phyloP scores from a whole-genome alignment of 192 early-diverging fungal genomes.

The Coemansia guatemalensis region DNA sequence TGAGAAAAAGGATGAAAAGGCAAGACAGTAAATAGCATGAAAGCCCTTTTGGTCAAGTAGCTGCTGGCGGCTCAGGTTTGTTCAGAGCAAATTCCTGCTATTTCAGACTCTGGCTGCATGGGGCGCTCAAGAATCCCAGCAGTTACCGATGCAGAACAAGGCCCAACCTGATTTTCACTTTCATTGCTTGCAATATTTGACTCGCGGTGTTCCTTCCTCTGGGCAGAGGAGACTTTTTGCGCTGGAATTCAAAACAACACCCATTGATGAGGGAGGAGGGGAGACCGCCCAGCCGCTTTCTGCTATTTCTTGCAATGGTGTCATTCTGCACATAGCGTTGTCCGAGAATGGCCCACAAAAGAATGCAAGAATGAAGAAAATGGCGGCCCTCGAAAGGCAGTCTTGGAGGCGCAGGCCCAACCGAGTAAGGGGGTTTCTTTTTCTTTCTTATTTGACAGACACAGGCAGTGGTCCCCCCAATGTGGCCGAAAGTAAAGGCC shows the following conservation, averaged over 20 bases:
- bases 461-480: neutral
- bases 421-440: neutral
- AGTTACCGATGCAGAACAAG: neutral
- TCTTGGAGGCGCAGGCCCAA: neutral
- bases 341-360: neutral
- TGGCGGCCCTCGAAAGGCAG: neutral
- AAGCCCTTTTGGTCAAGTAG: neutral
- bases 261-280: neutral
- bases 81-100: slow-evolving; percentile 8
- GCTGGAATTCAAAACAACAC: neutral
- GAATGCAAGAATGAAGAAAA: neutral
- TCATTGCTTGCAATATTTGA: neutral
- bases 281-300: neutral
- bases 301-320: neutral
- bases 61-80: slow-evolving; percentile 1
- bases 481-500: neutral
- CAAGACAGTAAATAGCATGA: slow-evolving; percentile 13
- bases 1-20: slow-evolving; percentile 13
- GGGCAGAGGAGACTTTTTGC: neutral
- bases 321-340: neutral
- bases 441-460: neutral
- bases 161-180: neutral
- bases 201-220: neutral
- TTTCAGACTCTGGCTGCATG: slow-evolving; percentile 4
- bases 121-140: neutral